Evolutionary conservation across 176 grass and related monocot genomes (phyloP).

Genomic region (Leersia perrieri): DNA sequence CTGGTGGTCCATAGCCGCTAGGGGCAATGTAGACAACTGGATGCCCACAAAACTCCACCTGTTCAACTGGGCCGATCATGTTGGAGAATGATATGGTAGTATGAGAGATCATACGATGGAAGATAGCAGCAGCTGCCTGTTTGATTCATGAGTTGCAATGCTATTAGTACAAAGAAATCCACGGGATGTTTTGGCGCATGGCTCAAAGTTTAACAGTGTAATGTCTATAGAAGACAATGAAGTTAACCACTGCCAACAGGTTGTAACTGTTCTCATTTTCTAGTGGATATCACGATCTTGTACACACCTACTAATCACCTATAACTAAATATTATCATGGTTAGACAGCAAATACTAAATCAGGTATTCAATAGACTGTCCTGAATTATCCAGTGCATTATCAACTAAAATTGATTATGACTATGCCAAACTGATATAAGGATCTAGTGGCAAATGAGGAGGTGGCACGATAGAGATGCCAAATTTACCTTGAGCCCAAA

Average conservation of each 20-base stretch:
- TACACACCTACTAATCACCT: not conserved
- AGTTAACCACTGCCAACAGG: not conserved
- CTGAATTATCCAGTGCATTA: not conserved
- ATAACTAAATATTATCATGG: constrained; percentile 11
- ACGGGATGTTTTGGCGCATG: not conserved
- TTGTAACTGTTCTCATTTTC: not conserved
- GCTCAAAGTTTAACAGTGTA: not conserved
- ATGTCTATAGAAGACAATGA: not conserved
- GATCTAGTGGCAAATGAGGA: not conserved
- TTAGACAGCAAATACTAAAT: not conserved
- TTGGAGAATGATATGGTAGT: constrained; percentile 86
- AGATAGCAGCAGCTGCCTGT: constrained; percentile 54
- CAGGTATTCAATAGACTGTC: not conserved
- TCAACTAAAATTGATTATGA: not conserved
- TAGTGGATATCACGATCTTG: not conserved
- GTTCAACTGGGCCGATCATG: constrained; percentile 70
- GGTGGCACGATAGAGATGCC: not conserved
- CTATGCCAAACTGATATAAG: not conserved
- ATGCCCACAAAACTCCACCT: constrained; percentile 69
- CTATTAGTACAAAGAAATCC: constrained; percentile 8
- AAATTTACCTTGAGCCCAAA: constrained; percentile 62
- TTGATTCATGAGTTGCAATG: constrained; percentile 19
- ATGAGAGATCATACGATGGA: constrained; percentile 55
- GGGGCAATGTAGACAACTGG: constrained; percentile 80
- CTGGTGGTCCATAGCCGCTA: constrained; percentile 72